Percentiles rank a stretch among this genome's conserved stretches.
Conservation (phyloP, 345 rosid genomes). For the Jatropha curcas region DNA sequence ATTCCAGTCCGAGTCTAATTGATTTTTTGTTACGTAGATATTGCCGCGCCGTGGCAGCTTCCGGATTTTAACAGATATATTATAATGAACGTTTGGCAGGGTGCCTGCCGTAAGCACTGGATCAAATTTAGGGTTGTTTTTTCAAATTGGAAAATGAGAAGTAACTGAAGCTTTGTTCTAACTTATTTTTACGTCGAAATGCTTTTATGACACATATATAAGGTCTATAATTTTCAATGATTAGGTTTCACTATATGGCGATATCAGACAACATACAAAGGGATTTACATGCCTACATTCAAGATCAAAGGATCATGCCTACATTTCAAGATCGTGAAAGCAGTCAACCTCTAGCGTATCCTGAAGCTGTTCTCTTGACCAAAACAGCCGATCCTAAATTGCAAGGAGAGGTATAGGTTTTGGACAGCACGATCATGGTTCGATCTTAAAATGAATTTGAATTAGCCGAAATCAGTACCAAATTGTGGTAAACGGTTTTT, state of each 20-base stretch:
- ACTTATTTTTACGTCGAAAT: not conserved
- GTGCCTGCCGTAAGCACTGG: conserved; percentile 13
- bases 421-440: no score
- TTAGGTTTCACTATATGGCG: no score
- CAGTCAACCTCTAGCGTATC: conserved; percentile 11
- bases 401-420: conserved; percentile 15
- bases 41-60: conserved; percentile 4
- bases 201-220: no score
- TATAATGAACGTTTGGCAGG: conserved; percentile 14
- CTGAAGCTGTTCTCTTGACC: conserved; percentile 25
- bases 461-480: no score
- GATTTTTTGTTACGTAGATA: conserved; percentile 7
- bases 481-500: no score
- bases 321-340: conserved; percentile 5
- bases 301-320: conserved; percentile 27
- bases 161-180: conserved; percentile 2
- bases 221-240: no score
- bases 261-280: no score
- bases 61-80: conserved; percentile 16
- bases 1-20: no score
- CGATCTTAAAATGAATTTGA: no score
- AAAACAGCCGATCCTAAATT: not conserved
- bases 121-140: conserved; percentile 11
- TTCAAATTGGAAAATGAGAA: conserved; percentile 11
- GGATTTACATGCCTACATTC: no score